A percentile compares a stretch with the other conserved stretches of the same genome.
These are phyloP conservation scores for Boletus reticulatus DNA, from an alignment of 768 basidiomycete genomes.

Conservation along the genomic window DNA sequence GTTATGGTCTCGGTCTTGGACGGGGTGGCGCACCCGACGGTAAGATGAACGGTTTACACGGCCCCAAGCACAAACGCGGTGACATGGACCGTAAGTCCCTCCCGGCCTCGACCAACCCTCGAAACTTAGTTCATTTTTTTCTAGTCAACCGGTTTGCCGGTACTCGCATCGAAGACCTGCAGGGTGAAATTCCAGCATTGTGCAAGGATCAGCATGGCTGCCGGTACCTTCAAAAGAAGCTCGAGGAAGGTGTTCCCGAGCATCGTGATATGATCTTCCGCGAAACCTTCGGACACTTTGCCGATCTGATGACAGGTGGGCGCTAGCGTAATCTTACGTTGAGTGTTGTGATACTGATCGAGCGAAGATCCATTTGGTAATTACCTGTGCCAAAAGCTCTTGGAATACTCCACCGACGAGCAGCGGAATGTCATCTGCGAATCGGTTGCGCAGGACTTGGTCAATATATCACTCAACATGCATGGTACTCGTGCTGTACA, in stretches of 20 bases:
- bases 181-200: constrained; percentile 88
- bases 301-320: constrained; percentile 95
- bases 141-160: constrained; percentile 96
- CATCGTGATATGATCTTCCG: constrained; percentile 99
- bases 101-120: neutral
- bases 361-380: constrained; percentile 93
- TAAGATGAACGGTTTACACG: constrained; percentile 89
- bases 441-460: constrained; percentile 94
- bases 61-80: constrained; percentile 92
- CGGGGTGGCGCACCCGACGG: constrained; percentile 57
- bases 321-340: constrained; percentile 6
- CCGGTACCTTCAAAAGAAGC: constrained; percentile 96
- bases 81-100: constrained; percentile 86
- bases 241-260: constrained; percentile 93
- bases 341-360: neutral
- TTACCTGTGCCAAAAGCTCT: constrained; percentile 96
- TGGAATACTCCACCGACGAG: constrained; percentile 97
- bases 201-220: constrained; percentile 99
- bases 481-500: constrained; percentile 99
- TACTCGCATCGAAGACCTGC: constrained; percentile 90
- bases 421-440: constrained; percentile 97
- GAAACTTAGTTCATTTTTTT: neutral
- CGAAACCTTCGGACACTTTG: constrained; percentile 96
- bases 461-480: constrained; percentile 99
- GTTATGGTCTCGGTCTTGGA: constrained; percentile 69